Evolutionary conservation across 495 filamentous ascomycete genomes (phyloP).

Genomic region (Daldinia grandis): DNA sequence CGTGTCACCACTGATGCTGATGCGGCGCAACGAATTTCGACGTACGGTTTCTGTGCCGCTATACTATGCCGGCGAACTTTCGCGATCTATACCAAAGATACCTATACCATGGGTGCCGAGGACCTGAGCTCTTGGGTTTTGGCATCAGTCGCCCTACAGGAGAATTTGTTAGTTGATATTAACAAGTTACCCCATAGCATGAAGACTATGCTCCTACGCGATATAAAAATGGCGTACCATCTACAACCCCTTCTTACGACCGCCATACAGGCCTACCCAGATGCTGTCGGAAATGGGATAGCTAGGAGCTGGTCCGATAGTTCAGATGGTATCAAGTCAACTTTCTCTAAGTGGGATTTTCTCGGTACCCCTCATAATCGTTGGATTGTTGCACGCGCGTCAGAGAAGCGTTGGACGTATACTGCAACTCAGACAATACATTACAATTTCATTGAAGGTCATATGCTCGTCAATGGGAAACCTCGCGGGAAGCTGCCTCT

Average conservation of each 20-base stretch:
- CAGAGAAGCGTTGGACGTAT: background rate
- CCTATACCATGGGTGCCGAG: slow-evolving; percentile 7
- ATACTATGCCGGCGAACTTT: slow-evolving; percentile 62
- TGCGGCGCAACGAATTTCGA: slow-evolving; percentile 46
- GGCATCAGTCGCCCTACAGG: slow-evolving; percentile 52
- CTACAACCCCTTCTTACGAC: slow-evolving; percentile 47
- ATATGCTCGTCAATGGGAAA: slow-evolving; percentile 58
- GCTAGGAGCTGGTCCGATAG: slow-evolving; percentile 15
- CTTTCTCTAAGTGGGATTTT: slow-evolving; percentile 34
- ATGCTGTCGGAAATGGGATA: slow-evolving; percentile 46
- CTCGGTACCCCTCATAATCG: slow-evolving; percentile 37
- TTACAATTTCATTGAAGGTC: slow-evolving; percentile 59
- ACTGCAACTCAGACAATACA: slow-evolving; percentile 44
- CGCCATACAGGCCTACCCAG: slow-evolving; percentile 39
- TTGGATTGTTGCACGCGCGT: slow-evolving; percentile 45
- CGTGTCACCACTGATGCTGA: slow-evolving; percentile 51
- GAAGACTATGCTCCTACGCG: slow-evolving; percentile 54
- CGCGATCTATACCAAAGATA: slow-evolving; percentile 33
- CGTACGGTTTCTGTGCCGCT: slow-evolving; percentile 58
- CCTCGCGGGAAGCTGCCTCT: slow-evolving; percentile 54
- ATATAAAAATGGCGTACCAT: slow-evolving; percentile 55
- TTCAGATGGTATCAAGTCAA: background rate
- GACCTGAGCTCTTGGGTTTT: slow-evolving; percentile 44
- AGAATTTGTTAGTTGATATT: slow-evolving; percentile 50
- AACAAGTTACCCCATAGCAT: slow-evolving; percentile 39